phyloP scores from a whole-genome alignment of 257 asterid genomes.

The Catharanthus roseus region DNA sequence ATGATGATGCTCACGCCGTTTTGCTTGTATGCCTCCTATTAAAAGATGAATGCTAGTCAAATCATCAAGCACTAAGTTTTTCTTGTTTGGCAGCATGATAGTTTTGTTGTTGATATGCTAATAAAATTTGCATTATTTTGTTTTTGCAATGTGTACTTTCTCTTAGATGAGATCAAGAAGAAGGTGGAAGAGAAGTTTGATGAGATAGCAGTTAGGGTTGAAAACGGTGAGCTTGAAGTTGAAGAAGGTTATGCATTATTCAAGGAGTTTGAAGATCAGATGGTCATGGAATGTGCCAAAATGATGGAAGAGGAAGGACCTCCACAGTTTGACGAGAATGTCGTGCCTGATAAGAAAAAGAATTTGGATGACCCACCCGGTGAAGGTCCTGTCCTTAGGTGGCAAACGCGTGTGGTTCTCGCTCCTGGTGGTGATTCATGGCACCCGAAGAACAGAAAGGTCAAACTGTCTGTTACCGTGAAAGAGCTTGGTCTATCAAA shows the following conservation, averaged over 20 bases:
- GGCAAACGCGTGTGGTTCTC: conserved; percentile 77
- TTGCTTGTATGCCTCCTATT: background rate
- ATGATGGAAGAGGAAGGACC: conserved; percentile 54
- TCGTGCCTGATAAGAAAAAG: conserved; percentile 29
- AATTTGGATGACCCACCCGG: conserved; percentile 73
- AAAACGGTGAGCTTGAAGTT: conserved; percentile 64
- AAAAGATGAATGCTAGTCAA: background rate
- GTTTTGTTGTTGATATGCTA: background rate
- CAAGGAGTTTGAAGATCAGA: conserved; percentile 82
- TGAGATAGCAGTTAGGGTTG: conserved; percentile 73
- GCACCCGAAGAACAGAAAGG: conserved; percentile 92
- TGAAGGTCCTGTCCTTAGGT: conserved; percentile 86
- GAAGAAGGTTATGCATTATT: conserved; percentile 79
- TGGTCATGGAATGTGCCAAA: conserved; percentile 67
- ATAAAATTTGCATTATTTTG: background rate
- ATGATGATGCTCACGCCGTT: background rate
- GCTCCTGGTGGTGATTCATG: conserved; percentile 92
- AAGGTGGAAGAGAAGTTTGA: conserved; percentile 68
- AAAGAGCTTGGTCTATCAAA: conserved; percentile 79
- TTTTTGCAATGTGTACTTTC: conserved; percentile 1
- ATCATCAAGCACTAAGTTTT: background rate
- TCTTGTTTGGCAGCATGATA: background rate
- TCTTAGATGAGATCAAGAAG: conserved; percentile 65
- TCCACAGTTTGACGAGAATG: conserved; percentile 38
- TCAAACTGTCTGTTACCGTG: conserved; percentile 69